A percentile compares a stretch with the other conserved stretches of the same genome.
These are phyloP conservation scores for Rhizophora mangle DNA, from an alignment of 345 rosid species.

Conservation along the genomic window DNA sequence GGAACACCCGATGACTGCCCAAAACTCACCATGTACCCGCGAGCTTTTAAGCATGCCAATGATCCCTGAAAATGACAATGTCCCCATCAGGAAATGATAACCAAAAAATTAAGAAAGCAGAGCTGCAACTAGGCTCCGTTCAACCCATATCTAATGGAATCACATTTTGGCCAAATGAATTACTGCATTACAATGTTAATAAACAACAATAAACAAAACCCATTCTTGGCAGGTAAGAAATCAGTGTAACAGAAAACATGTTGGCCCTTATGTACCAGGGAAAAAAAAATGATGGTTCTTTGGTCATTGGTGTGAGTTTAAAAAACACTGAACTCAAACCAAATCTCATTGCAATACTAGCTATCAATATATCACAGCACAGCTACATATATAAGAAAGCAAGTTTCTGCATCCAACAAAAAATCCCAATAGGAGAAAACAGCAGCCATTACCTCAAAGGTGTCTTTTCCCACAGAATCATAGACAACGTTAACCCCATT, in stretches of 20 bases:
- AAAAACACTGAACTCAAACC: neutral
- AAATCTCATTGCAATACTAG: neutral
- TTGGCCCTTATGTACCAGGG: too few relatives aligned
- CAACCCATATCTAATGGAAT: neutral
- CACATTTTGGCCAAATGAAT: neutral
- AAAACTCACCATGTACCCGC: slow-evolving; percentile 82
- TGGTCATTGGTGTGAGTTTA: too few relatives aligned
- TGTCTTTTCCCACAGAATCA: slow-evolving; percentile 92
- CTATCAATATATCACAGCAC: neutral
- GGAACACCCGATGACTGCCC: slow-evolving; percentile 84
- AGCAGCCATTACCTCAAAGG: slow-evolving; percentile 56
- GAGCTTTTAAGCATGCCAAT: slow-evolving; percentile 63
- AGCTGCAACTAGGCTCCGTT: neutral
- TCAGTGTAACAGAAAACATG: too few relatives aligned
- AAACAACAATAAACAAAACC: too few relatives aligned
- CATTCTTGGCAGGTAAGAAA: too few relatives aligned
- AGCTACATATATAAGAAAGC: neutral
- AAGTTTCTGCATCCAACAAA: neutral
- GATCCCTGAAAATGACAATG: slow-evolving; percentile 54
- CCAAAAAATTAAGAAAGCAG: neutral
- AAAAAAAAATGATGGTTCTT: too few relatives aligned
- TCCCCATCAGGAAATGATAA: neutral
- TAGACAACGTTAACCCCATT: slow-evolving; percentile 85
- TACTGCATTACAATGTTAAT: too few relatives aligned
- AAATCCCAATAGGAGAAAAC: neutral